Percentiles rank a stretch among this genome's conserved stretches.
Evolutionary conservation across 2,329 filamentous ascomycete genomes (phyloP).

Genomic region (Fusarium bulbicola): DNA sequence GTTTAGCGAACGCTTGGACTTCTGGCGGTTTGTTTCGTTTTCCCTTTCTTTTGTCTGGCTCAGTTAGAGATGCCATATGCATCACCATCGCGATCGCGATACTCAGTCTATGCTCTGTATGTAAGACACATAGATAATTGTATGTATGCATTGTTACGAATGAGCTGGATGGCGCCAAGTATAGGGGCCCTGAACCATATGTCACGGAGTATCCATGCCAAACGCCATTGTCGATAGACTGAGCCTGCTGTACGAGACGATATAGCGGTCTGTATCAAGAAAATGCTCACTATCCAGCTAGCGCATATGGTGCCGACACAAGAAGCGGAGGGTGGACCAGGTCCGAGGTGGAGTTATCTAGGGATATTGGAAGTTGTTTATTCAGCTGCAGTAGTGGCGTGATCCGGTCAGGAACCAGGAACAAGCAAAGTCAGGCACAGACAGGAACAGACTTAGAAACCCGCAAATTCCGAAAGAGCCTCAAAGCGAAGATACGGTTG

Average conservation of each 20-base stretch:
- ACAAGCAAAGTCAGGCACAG: conserved; percentile 25
- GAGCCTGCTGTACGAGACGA: neutral
- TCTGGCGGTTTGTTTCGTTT: conserved; percentile 24
- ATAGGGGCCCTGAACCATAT: conserved; percentile 1
- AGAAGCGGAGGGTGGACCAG: conserved; percentile 16
- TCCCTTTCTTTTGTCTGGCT: neutral
- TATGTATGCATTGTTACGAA: neutral
- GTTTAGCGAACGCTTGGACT: conserved; percentile 27
- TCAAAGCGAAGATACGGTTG: neutral
- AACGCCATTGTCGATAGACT: neutral
- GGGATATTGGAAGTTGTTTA: conserved; percentile 1
- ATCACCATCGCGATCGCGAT: conserved; percentile 10
- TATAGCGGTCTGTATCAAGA: conserved; percentile 27
- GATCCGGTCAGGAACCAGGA: conserved; percentile 37
- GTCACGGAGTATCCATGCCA: neutral
- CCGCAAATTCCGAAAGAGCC: conserved; percentile 10
- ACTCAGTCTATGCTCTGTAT: neutral
- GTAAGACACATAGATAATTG: neutral
- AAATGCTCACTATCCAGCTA: conserved; percentile 1
- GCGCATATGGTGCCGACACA: neutral
- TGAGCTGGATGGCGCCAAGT: neutral
- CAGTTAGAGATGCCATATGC: conserved; percentile 7
- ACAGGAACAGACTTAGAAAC: conserved; percentile 12
- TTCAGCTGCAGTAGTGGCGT: conserved; percentile 28
- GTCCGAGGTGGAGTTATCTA: conserved; percentile 24